Evolutionary conservation across 2,329 filamentous ascomycete genomes (phyloP), one percentile per base, ranked within the genome.

Genomic region (Fusarium temperatum): DNA sequence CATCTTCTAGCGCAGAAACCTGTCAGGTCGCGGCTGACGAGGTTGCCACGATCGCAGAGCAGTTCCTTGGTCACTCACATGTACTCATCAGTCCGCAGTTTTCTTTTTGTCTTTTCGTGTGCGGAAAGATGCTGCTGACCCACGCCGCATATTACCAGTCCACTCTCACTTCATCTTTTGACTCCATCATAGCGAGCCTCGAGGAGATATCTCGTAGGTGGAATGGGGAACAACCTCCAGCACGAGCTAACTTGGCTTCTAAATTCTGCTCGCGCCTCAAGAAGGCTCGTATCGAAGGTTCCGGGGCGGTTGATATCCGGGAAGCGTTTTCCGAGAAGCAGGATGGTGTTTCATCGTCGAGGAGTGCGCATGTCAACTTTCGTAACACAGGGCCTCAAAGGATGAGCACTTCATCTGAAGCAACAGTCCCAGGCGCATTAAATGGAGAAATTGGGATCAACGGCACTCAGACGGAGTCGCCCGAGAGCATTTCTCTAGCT

Each of bases 61-160:
- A 70, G 9, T 75, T 75, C 15, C 66, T 75, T 17, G 48, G 60
- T 6, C 39, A 45, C 24, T 73, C 69, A 10, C 13, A 28, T 10
- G 56, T 70, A 28, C 24, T 74, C 3, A 63, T 65, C 11, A 74
- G 56, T 8, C 72, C 73, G 0, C 72, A 74, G 39, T 75, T 75
- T 41, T 67, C 63, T 0, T 75, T 75, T 38, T 75, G 73, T 17
- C 53, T 75, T 1, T 75, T 75, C 7, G 66, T 75, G 4, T 74
- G 72, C 18, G 73, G 72, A 1, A 63, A 67, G 15, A 66, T 72
- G 58, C 63, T 75, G 9, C 63, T 74, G 4, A 65, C 72, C 5
- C 66, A 75, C 26, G 48, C 72, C 5, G 57, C 41, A 11, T 73
- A 74, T 9, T 63, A 65, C 22, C 44, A 61, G 9, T 55, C 35